Evolutionary conservation across 371 early-diverging fungal species (phyloP), one percentile per base, ranked within the genome.

Genomic region (Syncephalis fuscata): DNA sequence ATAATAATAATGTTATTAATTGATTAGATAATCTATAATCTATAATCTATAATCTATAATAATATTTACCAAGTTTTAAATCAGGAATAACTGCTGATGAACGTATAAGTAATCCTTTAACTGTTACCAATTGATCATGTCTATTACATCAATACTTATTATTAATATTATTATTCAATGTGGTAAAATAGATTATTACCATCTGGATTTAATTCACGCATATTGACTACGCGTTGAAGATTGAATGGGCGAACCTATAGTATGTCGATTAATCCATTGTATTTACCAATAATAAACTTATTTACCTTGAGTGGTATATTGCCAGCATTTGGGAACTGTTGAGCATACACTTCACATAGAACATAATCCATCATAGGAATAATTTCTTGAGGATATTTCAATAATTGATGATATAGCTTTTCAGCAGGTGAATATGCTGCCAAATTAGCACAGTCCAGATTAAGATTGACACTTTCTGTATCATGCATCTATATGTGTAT

Each of bases 341-440:
- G 81, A 38, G 70, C 53, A 56, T 80, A 91, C 36, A 81, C 60
- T 50, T 94, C 85, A 2, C 81, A 76, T 42, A 98, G 59, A 2
- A 81, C 75, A 52, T 85, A 81, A 71, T 99, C 98, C 78, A 99
- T 75, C 38, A 90, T 64, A 0, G 97, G 91, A 60, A 99, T 81
- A 41, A 98, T 85, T 69, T 99, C 99, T 55, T 93, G 88, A 22
- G 99, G 99, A 67, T 96, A 99, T 40, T 81, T 80, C 21, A 85
- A 60, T 26, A 99, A 67, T 58, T 94, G 93, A 53, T 81, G 65
- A 59, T 88, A 88, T 21, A 99, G 66, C 48, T 72, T 68, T 39
- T 61, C 54, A 10, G 82, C 60, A 4, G 68, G 65, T 36, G 60
- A 53, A 56, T 81, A 90, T 2, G 78, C 71, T n/a, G 70, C 54